Conservation (phyloP, 2,329 filamentous ascomycete species). For the Colletotrichum navitas region DNA sequence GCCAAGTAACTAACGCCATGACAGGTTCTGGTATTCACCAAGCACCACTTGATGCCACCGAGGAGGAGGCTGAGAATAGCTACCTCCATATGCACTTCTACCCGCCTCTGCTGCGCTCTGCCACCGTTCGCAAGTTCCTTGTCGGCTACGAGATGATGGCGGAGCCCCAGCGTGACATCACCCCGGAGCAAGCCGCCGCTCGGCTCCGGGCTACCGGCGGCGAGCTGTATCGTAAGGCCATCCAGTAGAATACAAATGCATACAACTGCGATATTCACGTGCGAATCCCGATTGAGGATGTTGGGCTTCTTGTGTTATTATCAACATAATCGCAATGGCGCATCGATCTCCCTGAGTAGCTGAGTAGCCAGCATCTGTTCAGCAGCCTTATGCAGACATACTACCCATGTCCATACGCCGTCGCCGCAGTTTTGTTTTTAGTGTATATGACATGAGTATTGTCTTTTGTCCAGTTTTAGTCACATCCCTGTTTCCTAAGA, state of each 20-base stretch:
- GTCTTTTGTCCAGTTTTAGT: not conserved
- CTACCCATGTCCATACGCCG: not conserved
- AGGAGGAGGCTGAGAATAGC: slow-evolving; percentile 86
- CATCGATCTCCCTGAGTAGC: not conserved
- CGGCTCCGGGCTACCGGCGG: slow-evolving; percentile 82
- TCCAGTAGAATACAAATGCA: slow-evolving; percentile 47
- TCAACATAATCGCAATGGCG: not conserved
- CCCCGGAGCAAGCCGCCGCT: slow-evolving; percentile 91
- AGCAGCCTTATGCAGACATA: not conserved
- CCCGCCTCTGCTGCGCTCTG: slow-evolving; percentile 89
- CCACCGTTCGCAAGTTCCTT: slow-evolving; percentile 94
- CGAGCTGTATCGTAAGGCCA: slow-evolving; percentile 82
- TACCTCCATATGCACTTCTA: slow-evolving; percentile 99
- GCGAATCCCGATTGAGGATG: not conserved
- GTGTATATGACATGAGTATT: not conserved
- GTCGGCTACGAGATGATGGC: slow-evolving; percentile 97
- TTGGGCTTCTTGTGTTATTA: not conserved
- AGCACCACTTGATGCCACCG: slow-evolving; percentile 84
- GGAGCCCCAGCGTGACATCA: slow-evolving; percentile 98
- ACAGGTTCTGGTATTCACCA: slow-evolving; percentile 93
- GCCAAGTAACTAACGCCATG: slow-evolving; percentile 41
- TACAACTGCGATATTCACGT: not conserved
- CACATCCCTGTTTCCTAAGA: not conserved
- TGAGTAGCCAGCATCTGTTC: not conserved
- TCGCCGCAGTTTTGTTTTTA: not conserved